A percentile compares a stretch with the other conserved stretches of the same genome.
Evolutionary conservation across 2,329 filamentous ascomycete species (phyloP).

Genomic region (Ceratocystis smalleyi): DNA sequence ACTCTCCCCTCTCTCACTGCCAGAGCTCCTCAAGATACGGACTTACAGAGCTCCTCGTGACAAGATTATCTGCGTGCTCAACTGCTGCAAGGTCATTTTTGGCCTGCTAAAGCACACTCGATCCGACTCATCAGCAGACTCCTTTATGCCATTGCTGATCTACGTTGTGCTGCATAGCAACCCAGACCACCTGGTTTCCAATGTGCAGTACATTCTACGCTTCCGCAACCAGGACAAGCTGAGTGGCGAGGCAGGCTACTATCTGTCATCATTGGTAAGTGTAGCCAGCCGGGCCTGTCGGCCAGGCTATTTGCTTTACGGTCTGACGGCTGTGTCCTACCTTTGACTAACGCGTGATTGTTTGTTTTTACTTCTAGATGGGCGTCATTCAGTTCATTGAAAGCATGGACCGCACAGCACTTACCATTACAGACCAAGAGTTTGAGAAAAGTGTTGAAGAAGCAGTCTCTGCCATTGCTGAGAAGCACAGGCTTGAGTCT

Average conservation of each 20-base stretch:
- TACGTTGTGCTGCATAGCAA: conserved; percentile 92
- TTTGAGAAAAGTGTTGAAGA: conserved; percentile 95
- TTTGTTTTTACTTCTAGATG: conserved; percentile 37
- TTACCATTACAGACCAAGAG: conserved; percentile 87
- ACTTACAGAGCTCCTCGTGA: conserved; percentile 92
- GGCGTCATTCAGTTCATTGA: conserved; percentile 95
- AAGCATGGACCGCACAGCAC: conserved; percentile 79
- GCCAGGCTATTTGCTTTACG: background rate
- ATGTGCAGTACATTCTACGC: conserved; percentile 92
- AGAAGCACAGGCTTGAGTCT: conserved; percentile 54
- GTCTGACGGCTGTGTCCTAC: background rate
- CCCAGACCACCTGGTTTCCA: conserved; percentile 87
- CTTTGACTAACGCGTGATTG: background rate
- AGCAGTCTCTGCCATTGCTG: conserved; percentile 86
- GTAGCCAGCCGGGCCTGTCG: background rate
- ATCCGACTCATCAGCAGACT: conserved; percentile 86
- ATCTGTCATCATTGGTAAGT: conserved; percentile 75
- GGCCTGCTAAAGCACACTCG: conserved; percentile 84
- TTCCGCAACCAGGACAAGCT: conserved; percentile 97
- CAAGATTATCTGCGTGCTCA: conserved; percentile 95
- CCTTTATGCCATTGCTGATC: conserved; percentile 87
- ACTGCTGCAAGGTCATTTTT: conserved; percentile 99
- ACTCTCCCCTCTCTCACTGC: conserved; percentile 6
- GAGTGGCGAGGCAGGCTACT: conserved; percentile 94
- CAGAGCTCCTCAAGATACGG: conserved; percentile 88